phyloP scores from a whole-genome alignment of 2,329 filamentous ascomycete species.

The Cladophialophora psammophila region DNA sequence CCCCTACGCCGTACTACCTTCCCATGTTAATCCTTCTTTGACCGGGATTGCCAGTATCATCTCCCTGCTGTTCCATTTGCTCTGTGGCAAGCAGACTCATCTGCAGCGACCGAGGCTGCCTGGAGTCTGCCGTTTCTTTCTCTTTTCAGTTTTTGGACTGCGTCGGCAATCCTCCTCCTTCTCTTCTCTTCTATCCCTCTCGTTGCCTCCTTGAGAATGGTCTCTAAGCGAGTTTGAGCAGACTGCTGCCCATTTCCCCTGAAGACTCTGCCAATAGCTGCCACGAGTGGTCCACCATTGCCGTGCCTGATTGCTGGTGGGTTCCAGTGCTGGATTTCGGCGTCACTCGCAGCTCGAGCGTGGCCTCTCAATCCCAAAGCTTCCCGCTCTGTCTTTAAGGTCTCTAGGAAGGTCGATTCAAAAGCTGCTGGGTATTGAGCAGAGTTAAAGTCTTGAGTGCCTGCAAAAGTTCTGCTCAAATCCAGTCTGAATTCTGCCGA shows the following conservation, averaged over 20 bases:
- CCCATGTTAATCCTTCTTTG: neutral
- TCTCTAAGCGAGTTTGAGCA: neutral
- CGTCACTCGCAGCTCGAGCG: neutral
- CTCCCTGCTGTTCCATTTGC: neutral
- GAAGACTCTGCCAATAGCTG: neutral
- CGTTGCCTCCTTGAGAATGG: constrained; percentile 9
- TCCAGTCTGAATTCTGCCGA: neutral
- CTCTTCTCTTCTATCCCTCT: constrained; percentile 1
- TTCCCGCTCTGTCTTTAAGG: neutral
- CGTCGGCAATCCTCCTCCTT: neutral
- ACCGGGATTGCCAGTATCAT: constrained; percentile 1
- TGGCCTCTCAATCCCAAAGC: neutral
- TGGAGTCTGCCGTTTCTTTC: neutral
- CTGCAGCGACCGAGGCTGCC: neutral
- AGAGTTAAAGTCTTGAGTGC: constrained; percentile 3
- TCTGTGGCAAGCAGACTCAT: neutral
- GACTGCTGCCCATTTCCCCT: neutral
- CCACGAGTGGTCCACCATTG: neutral
- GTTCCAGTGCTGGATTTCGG: neutral
- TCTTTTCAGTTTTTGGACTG: constrained; percentile 6
- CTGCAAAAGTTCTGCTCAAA: constrained; percentile 5
- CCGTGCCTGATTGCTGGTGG: neutral
- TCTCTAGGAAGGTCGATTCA: neutral
- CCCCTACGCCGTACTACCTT: neutral
- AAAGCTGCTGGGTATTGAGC: constrained; percentile 6